phyloP scores from a whole-genome alignment of 1,284 basidiomycete genomes.

The Trichosporon ovoides region DNA sequence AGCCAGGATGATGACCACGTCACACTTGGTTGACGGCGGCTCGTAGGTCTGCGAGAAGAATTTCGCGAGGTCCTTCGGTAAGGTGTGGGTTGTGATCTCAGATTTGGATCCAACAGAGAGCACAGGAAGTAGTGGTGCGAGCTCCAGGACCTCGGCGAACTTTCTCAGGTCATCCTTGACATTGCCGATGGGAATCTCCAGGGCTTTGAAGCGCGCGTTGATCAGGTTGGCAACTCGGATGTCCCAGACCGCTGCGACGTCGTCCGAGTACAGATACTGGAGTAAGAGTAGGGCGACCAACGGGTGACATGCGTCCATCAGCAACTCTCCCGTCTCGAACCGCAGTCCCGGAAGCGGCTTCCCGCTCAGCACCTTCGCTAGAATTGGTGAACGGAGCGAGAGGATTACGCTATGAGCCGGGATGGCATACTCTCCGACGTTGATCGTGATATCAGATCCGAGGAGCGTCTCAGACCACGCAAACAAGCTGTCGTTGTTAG shows the following conservation, averaged over 20 bases:
- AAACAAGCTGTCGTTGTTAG: slow-evolving; percentile 38
- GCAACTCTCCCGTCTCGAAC: not conserved
- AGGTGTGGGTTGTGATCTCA: slow-evolving; percentile 28
- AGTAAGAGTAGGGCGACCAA: slow-evolving; percentile 71
- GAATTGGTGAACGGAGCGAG: slow-evolving; percentile 29
- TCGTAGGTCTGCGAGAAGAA: slow-evolving; percentile 47
- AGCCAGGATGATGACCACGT: slow-evolving; percentile 68
- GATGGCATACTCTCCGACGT: slow-evolving; percentile 35
- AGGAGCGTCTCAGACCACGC: slow-evolving; percentile 42
- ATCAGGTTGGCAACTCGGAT: slow-evolving; percentile 59
- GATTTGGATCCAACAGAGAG: slow-evolving; percentile 41
- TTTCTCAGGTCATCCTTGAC: slow-evolving; percentile 63
- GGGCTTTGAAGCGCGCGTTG: slow-evolving; percentile 49
- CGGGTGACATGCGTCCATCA: slow-evolving; percentile 33
- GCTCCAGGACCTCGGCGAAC: slow-evolving; percentile 55
- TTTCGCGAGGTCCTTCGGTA: slow-evolving; percentile 40
- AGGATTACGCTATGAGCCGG: slow-evolving; percentile 44
- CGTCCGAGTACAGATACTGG: slow-evolving; percentile 83
- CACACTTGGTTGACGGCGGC: slow-evolving; percentile 43
- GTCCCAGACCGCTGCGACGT: slow-evolving; percentile 79
- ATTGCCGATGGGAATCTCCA: slow-evolving; percentile 51
- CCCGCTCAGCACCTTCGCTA: slow-evolving; percentile 26
- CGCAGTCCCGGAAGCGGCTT: slow-evolving; percentile 13
- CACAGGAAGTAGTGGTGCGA: slow-evolving; percentile 39
- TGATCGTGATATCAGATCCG: slow-evolving; percentile 40